These are phyloP conservation scores for Populus simonii DNA, from an alignment of 345 rosid species.

Conservation along the genomic window DNA sequence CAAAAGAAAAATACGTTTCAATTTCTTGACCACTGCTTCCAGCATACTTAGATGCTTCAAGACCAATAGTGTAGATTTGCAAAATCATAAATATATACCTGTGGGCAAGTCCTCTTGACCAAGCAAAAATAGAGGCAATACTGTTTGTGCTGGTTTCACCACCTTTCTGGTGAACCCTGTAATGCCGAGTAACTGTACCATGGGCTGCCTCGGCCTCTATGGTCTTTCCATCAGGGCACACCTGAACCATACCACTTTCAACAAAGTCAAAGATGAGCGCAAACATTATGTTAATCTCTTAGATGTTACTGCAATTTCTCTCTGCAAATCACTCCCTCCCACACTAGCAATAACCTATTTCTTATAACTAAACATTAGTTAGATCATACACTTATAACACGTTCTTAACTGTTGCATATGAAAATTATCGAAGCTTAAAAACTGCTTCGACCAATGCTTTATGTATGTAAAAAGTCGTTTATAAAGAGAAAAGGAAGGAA, in stretches of 20 bases:
- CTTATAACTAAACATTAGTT: not conserved
- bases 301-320: not conserved
- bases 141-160: constrained; percentile 99
- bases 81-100: constrained; percentile 39
- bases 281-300: not conserved
- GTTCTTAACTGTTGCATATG: not conserved
- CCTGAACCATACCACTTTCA: constrained; percentile 42
- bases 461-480: not conserved
- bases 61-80: not conserved
- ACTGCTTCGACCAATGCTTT: not conserved
- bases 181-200: constrained; percentile 96
- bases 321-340: not conserved
- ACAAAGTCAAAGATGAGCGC: not conserved
- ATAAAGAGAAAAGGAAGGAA: not conserved
- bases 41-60: not conserved
- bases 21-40: not conserved
- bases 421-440: not conserved
- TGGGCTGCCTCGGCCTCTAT: constrained; percentile 99
- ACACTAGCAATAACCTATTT: not conserved
- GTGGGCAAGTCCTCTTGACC: constrained; percentile 98
- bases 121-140: constrained; percentile 97
- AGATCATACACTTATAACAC: not conserved
- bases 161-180: constrained; percentile 95
- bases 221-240: constrained; percentile 97
- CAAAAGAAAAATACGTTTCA: constrained; percentile 9